phyloP scores from a whole-genome alignment of 1,284 basidiomycete species.

The Sutorius eximius region DNA sequence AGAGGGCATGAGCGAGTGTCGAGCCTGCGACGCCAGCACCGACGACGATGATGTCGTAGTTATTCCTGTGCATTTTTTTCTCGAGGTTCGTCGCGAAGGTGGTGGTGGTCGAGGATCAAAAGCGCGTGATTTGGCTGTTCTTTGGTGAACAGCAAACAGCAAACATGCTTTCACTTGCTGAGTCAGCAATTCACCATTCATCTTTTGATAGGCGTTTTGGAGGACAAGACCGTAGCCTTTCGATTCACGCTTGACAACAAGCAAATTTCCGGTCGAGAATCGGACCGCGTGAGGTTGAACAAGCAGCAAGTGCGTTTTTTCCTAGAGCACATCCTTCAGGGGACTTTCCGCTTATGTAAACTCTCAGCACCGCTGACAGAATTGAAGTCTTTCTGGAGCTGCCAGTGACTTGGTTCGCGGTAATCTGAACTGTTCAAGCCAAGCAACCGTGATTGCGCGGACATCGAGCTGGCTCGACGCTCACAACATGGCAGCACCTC shows the following conservation, averaged over 20 bases:
- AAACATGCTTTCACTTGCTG: conserved; percentile 6
- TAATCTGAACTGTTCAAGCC: conserved; percentile 1
- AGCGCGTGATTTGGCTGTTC: neutral
- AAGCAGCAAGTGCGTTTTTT: neutral
- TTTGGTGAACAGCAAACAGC: no score
- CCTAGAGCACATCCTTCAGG: neutral
- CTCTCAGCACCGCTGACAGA: no score
- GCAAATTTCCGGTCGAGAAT: neutral
- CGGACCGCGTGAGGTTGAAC: no score
- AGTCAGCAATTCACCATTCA: conserved; percentile 13
- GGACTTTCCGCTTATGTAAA: neutral
- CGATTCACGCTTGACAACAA: neutral
- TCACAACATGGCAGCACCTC: conserved; percentile 27
- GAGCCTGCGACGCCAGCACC: conserved; percentile 89
- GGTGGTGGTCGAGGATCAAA: neutral
- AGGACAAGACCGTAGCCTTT: no score
- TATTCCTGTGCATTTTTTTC: conserved; percentile 20
- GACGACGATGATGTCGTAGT: conserved; percentile 82
- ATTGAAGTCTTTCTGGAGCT: no score
- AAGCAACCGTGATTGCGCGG: neutral
- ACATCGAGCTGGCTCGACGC: neutral
- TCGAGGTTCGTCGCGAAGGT: neutral
- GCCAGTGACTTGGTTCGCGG: neutral
- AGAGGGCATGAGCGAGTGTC: conserved; percentile 71
- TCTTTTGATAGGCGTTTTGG: no score